These are phyloP conservation scores for Haematococcus lacustris DNA, from an alignment of 139 green algal genomes.

Conservation along the genomic window DNA sequence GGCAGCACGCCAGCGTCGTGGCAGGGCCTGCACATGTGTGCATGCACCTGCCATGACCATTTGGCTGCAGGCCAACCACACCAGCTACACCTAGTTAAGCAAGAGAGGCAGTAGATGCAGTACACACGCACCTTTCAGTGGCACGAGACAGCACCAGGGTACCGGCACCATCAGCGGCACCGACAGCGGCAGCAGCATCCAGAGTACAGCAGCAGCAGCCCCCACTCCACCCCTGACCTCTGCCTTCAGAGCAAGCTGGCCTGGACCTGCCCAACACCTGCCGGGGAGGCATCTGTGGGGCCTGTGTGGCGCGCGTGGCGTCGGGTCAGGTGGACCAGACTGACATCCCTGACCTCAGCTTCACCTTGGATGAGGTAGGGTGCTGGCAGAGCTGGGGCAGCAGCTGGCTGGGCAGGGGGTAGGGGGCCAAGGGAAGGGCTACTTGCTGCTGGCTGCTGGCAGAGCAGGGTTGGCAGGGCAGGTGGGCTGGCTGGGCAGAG, in stretches of 20 bases:
- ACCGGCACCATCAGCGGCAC: too few relatives aligned
- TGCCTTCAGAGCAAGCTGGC: constrained; percentile 50
- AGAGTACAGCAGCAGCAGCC: too few relatives aligned
- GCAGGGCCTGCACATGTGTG: not conserved
- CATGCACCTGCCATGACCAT: not conserved
- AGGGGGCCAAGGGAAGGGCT: not conserved
- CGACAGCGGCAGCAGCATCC: too few relatives aligned
- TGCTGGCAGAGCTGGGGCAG: not conserved
- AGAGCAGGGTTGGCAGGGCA: not conserved
- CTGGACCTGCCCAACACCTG: constrained; percentile 90
- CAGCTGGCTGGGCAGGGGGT: too few relatives aligned
- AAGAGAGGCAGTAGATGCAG: too few relatives aligned
- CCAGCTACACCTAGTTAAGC: not conserved
- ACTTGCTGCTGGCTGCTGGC: not conserved
- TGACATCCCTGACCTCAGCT: constrained; percentile 83
- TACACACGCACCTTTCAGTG: not conserved
- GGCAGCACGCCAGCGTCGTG: not conserved
- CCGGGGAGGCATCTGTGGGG: constrained; percentile 68
- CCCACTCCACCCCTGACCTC: not conserved
- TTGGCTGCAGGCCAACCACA: not conserved
- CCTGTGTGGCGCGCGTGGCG: constrained; percentile 72
- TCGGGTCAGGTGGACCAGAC: constrained; percentile 67
- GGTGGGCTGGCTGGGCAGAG: not conserved
- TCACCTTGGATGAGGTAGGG: constrained; percentile 59
- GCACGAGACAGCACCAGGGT: too few relatives aligned